phyloP scores from a whole-genome alignment of 306 rosid genomes.

The Benincasa hispida region DNA sequence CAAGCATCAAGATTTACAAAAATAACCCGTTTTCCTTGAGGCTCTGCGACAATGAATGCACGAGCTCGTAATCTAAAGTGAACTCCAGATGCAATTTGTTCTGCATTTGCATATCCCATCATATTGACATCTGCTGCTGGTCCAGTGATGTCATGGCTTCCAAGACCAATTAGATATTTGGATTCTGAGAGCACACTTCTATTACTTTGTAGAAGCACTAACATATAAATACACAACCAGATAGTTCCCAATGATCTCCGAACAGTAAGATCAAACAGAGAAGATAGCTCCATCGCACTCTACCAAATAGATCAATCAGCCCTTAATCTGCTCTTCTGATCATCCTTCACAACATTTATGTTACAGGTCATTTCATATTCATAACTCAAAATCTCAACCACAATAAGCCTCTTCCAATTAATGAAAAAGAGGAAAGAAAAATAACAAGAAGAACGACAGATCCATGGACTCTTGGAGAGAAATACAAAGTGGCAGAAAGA shows the following conservation, averaged over 20 bases:
- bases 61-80: slow-evolving; percentile 82
- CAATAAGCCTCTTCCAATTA: not conserved
- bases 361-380: not conserved
- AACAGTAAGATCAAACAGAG: not conserved
- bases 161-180: slow-evolving; percentile 66
- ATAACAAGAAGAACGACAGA: not conserved
- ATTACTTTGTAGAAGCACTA: slow-evolving; percentile 5
- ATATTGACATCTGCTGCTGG: slow-evolving; percentile 94
- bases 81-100: slow-evolving; percentile 66
- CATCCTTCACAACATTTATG: slow-evolving; percentile 10
- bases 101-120: slow-evolving; percentile 84
- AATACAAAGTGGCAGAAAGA: not conserved
- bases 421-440: not conserved
- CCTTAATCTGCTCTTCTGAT: slow-evolving; percentile 6
- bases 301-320: not conserved
- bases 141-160: slow-evolving; percentile 93
- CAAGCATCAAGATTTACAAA: slow-evolving; percentile 95
- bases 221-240: slow-evolving; percentile 16
- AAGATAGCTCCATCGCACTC: slow-evolving; percentile 23
- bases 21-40: slow-evolving; percentile 55
- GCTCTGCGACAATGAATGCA: slow-evolving; percentile 62
- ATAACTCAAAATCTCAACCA: not conserved
- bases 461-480: not conserved
- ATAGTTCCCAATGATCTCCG: slow-evolving; percentile 8
- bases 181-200: slow-evolving; percentile 26